These are phyloP conservation scores for Solanum sitiens DNA, from an alignment of 257 asterid species.

Conservation along the genomic window DNA sequence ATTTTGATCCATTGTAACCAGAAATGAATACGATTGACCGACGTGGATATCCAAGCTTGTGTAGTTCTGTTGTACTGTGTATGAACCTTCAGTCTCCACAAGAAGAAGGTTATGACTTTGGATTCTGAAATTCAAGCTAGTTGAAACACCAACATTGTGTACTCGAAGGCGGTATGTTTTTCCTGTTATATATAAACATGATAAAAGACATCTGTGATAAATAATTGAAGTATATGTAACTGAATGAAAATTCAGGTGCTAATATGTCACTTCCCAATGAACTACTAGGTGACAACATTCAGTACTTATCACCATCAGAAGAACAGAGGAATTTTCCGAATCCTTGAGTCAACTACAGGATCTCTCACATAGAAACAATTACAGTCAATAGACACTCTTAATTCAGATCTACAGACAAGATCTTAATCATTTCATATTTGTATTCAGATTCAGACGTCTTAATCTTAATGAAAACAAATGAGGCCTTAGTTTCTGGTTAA, in stretches of 20 bases:
- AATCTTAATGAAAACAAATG: background rate
- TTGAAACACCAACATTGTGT: conserved; percentile 74
- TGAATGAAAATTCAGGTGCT: background rate
- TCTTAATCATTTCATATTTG: background rate
- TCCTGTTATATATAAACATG: conserved; percentile 37
- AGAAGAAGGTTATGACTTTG: conserved; percentile 82
- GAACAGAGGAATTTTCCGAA: background rate
- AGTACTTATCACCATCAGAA: background rate
- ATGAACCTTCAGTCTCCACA: conserved; percentile 94
- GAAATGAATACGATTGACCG: conserved; percentile 91
- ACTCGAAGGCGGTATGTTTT: conserved; percentile 80
- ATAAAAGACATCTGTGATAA: conserved; percentile 2
- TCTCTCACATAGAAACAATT: background rate
- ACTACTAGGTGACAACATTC: background rate
- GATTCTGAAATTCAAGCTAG: conserved; percentile 92
- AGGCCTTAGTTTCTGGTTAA: background rate
- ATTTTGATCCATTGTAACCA: conserved; percentile 85
- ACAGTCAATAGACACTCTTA: background rate
- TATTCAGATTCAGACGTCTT: background rate
- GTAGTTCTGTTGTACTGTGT: conserved; percentile 83
- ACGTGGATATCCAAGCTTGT: conserved; percentile 89
- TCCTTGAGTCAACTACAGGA: background rate
- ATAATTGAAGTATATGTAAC: background rate
- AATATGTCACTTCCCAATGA: background rate
- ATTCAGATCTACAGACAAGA: background rate